These are phyloP conservation scores for Thielaviopsis ethacetica DNA, from an alignment of 2,329 filamentous ascomycete genomes.

Conservation along the genomic window DNA sequence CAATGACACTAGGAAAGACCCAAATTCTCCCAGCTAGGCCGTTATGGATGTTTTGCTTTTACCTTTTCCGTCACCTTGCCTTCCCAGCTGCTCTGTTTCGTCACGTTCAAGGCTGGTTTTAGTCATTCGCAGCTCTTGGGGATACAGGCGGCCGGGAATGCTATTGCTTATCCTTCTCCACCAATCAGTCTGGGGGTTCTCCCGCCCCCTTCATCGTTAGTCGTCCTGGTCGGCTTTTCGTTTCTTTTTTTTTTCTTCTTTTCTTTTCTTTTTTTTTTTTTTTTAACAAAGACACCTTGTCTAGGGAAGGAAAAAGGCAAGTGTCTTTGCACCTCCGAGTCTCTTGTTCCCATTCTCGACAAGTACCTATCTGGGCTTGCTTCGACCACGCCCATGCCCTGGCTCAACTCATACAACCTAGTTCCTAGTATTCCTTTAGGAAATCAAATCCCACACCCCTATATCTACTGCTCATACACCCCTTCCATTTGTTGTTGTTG, in stretches of 20 bases:
- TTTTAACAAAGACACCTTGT: neutral
- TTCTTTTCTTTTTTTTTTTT: too few species aligned
- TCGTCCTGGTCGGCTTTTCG: neutral
- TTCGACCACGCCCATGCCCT: neutral
- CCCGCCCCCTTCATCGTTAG: neutral
- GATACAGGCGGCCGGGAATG: neutral
- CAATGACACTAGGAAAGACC: neutral
- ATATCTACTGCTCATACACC: neutral
- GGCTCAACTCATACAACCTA: neutral
- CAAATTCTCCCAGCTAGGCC: neutral
- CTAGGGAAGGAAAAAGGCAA: neutral
- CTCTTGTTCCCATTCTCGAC: neutral
- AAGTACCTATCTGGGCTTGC: neutral
- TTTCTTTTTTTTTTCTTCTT: too few species aligned
- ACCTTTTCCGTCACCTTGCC: too few species aligned
- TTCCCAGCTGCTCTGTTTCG: too few species aligned
- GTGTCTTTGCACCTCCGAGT: neutral
- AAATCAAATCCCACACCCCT: neutral
- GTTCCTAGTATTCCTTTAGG: neutral
- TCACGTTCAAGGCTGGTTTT: too few species aligned
- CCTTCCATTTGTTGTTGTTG: neutral
- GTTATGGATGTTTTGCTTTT: neutral
- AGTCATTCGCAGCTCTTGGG: too few species aligned
- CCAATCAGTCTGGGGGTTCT: neutral
- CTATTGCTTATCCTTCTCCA: neutral